Evolutionary conservation across 2,329 filamentous ascomycete genomes (phyloP).

Genomic region (Exophiala bonariae): DNA sequence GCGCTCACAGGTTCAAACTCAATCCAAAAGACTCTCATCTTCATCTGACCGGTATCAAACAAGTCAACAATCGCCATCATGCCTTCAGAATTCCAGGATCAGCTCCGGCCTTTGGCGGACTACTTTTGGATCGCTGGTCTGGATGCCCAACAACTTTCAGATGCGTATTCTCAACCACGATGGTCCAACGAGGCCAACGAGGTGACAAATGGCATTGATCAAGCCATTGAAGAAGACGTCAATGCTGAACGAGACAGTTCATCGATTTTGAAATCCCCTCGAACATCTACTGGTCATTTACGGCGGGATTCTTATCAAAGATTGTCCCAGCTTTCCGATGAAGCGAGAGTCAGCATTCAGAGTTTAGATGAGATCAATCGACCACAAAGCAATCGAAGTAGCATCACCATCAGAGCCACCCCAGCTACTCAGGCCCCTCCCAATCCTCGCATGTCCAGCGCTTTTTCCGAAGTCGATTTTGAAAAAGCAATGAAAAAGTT

Average conservation of each 20-base stretch:
- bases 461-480: constrained; percentile 78
- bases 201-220: constrained; percentile 35
- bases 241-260: constrained; percentile 54
- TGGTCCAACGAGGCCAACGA: constrained; percentile 34
- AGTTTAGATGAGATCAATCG: constrained; percentile 51
- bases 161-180: constrained; percentile 35
- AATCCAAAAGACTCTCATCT: not conserved
- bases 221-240: constrained; percentile 59
- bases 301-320: constrained; percentile 42
- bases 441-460: constrained; percentile 35
- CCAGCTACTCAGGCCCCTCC: constrained; percentile 34
- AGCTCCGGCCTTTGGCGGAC: constrained; percentile 60
- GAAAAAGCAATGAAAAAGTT: constrained; percentile 93
- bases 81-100: constrained; percentile 22
- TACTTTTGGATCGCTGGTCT: constrained; percentile 64
- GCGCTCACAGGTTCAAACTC: not conserved
- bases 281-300: constrained; percentile 38
- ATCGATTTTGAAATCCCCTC: constrained; percentile 36
- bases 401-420: constrained; percentile 53
- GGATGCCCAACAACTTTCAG: constrained; percentile 47
- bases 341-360: constrained; percentile 44
- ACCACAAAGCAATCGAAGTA: constrained; percentile 64
- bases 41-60: not conserved
- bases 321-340: constrained; percentile 36
- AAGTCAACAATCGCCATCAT: constrained; percentile 5